Conservation (phyloP, 2,329 filamentous ascomycete species). For the Coniochaeta prunicola region DNA sequence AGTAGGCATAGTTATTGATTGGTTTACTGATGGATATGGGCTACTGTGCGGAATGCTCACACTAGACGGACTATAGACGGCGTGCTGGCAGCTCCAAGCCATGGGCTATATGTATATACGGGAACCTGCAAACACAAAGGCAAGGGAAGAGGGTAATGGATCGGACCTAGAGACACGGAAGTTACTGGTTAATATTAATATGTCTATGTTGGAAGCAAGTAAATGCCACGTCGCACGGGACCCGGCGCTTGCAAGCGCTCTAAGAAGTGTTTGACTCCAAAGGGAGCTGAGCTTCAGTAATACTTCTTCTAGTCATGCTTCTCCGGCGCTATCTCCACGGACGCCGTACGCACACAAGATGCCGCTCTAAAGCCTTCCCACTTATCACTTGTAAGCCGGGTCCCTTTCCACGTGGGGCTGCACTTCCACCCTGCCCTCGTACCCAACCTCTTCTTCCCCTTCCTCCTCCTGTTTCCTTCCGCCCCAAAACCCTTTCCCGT, state of each 20-base stretch:
- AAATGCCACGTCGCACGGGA: not conserved
- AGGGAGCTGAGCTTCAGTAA: not conserved
- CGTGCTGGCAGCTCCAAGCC: not conserved
- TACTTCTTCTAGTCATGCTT: not conserved
- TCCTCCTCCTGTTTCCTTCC: slow-evolving; percentile 32
- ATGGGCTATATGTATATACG: not conserved
- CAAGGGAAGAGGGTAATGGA: not conserved
- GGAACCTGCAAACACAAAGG: not conserved
- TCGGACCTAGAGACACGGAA: not conserved
- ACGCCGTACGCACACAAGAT: not conserved
- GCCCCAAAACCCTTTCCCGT: slow-evolving; percentile 61
- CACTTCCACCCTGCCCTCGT: not conserved
- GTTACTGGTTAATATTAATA: not conserved
- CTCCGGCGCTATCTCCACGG: not conserved
- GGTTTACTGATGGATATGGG: not conserved
- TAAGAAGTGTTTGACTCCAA: not conserved
- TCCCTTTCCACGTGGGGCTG: not conserved
- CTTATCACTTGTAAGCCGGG: not conserved
- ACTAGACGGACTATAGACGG: not conserved
- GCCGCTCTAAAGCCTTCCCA: not conserved
- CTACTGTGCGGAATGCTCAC: not conserved
- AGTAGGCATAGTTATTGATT: no score
- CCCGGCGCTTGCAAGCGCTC: not conserved
- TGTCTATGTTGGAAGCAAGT: not conserved
- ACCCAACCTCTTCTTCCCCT: not conserved